Percentiles rank a stretch among this genome's conserved stretches.
Evolutionary conservation across 2,329 filamentous ascomycete species (phyloP).

Genomic region (Neopestalotiopsis clavispora): DNA sequence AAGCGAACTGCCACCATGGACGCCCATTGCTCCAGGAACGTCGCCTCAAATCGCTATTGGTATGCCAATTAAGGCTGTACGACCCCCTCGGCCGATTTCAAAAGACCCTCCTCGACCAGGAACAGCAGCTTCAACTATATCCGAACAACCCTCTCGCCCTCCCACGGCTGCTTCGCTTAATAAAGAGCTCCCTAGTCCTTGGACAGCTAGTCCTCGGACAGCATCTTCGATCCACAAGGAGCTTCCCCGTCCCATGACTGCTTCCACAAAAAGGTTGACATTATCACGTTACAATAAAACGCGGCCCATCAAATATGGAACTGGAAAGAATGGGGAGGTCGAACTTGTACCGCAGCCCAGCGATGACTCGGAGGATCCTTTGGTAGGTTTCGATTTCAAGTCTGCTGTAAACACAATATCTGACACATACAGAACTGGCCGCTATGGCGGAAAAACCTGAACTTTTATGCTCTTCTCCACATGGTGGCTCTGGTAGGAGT

Average conservation of each 20-base stretch:
- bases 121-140: slow-evolving; percentile 38
- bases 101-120: slow-evolving; percentile 31
- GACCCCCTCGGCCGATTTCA: slow-evolving; percentile 25
- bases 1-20: slow-evolving; percentile 3
- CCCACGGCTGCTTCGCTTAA: too few relatives aligned
- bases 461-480: slow-evolving; percentile 51
- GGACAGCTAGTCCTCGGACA: too few relatives aligned
- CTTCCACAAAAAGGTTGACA: slow-evolving; percentile 42
- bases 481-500: slow-evolving; percentile 51
- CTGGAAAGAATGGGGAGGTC: slow-evolving; percentile 45
- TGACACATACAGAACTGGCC: slow-evolving; percentile 56
- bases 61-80: slow-evolving; percentile 16
- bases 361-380: slow-evolving; percentile 57
- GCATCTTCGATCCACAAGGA: too few relatives aligned
- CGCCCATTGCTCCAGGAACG: slow-evolving; percentile 5
- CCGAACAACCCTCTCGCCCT: too few relatives aligned
- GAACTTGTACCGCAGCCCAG: slow-evolving; percentile 62
- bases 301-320: slow-evolving; percentile 52
- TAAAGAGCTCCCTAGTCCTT: too few relatives aligned
- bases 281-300: slow-evolving; percentile 38
- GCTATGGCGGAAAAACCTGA: slow-evolving; percentile 56
- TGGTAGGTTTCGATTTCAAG: slow-evolving; percentile 43
- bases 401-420: background rate
- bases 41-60: slow-evolving; percentile 20
- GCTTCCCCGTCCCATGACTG: slow-evolving; percentile 31